Base-by-base conservation (phyloP, 805 yeast species). In the Wickerhamia fluorescens region DNA sequence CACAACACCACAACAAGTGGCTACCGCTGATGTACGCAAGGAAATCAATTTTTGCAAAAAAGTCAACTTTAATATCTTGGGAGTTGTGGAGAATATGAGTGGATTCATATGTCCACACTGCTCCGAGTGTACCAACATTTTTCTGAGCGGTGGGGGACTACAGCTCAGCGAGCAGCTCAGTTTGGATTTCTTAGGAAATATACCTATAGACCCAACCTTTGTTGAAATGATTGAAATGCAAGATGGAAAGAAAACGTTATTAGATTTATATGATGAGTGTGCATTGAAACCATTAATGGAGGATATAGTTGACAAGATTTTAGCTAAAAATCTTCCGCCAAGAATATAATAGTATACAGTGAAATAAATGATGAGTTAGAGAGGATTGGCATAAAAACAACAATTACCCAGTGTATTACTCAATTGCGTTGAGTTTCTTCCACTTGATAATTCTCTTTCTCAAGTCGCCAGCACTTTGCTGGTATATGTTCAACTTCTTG, bases 51-150 rank as follows among this genome's bases (percentile, higher is more conserved):
- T 89, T 49, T 92, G 98, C 56, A 66, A 65, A 23, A 89, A 89
- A 51, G 96, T 89, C 20, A 76, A 76, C 31, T 75, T 92, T 43
- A 65, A 69, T 15, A 71, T 89, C 1, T 51, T 92, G 31, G 99
- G 99, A 0, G 72, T 92, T 3, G 73, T 92, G 7, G 99, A 92
- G 51, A 92, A 92, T 47, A 89, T 92, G 98, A 77, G 94, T 28
- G 99, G 99, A 1, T 92, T 84, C 47, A 76, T 87, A 4, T 92
- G 99, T 51, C 98, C 98, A 0, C 75, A 75, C 51, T 92, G 99
- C 51, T 73, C 80, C 1, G 97, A 89, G 49, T 80, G 89, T 50
- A 87, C 96, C 3, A 78, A 88, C 51, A 83, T 92, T 14, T 92
- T 92, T 51, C 84, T 92, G 41, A 73, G 81, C 29, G 98, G 97